Conservation (phyloP, 768 basidiomycete species). For the Ramaria sp. region DNA sequence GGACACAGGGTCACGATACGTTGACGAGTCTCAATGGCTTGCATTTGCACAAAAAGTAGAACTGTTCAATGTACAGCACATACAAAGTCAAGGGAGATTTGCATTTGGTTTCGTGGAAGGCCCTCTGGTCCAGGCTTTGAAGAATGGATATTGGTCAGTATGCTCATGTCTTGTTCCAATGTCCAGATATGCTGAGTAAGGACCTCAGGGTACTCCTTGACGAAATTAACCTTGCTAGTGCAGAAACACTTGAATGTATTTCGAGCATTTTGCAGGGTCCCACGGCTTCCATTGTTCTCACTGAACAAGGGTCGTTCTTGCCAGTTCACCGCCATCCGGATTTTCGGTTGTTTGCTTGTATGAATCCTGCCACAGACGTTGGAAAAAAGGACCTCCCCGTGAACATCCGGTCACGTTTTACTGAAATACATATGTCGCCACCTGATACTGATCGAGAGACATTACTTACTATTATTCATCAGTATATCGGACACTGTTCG, state of each 20-base stretch:
- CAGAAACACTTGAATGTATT: conserved; percentile 91
- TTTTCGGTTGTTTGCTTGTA: conserved; percentile 95
- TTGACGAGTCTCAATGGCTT: conserved; percentile 50
- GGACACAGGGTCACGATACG: conserved; percentile 29
- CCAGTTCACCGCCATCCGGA: conserved; percentile 86
- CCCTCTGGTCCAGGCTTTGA: conserved; percentile 83
- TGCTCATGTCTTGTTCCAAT: background rate
- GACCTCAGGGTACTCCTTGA: conserved; percentile 77
- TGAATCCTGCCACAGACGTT: conserved; percentile 99
- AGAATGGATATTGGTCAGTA: conserved; percentile 81
- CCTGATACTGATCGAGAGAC: conserved; percentile 91
- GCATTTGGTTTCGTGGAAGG: conserved; percentile 95
- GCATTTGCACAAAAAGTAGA: conserved; percentile 55
- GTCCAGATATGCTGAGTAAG: background rate
- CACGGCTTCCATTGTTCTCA: conserved; percentile 80
- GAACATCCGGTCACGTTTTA: conserved; percentile 83
- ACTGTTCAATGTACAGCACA: conserved; percentile 81
- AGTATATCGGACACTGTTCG: conserved; percentile 79
- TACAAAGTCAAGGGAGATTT: conserved; percentile 80
- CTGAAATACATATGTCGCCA: conserved; percentile 90
- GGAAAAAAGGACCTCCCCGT: conserved; percentile 96
- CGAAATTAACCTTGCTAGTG: conserved; percentile 89
- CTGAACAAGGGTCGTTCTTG: conserved; percentile 86
- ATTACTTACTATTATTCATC: conserved; percentile 70
- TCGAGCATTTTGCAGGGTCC: conserved; percentile 80